phyloP scores from a whole-genome alignment of 176 grass and related monocot species.

The Triticum dicoccoides region DNA sequence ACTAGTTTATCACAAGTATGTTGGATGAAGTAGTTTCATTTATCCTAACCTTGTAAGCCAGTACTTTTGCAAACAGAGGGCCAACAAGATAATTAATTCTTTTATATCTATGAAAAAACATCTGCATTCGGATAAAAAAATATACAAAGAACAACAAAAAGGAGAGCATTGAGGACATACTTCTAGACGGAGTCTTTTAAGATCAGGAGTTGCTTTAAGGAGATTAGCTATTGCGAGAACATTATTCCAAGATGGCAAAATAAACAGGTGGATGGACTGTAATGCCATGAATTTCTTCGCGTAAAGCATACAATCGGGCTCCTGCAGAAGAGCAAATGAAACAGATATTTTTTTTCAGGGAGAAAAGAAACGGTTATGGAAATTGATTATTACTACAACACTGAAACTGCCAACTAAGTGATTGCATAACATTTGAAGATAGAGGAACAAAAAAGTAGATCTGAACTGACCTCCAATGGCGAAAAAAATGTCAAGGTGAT shows the following conservation, averaged over 20 bases:
- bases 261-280: background rate
- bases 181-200: background rate
- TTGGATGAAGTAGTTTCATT: background rate
- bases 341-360: too few relatives aligned
- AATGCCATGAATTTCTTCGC: background rate
- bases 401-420: background rate
- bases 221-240: background rate
- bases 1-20: background rate
- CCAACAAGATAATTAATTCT: background rate
- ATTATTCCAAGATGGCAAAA: slow-evolving; percentile 23
- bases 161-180: background rate
- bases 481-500: background rate
- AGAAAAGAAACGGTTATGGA: background rate
- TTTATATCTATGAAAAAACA: background rate
- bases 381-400: background rate
- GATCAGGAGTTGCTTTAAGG: background rate
- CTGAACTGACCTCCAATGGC: background rate
- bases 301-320: background rate
- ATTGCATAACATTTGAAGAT: background rate
- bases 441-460: background rate
- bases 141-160: background rate
- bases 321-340: slow-evolving; percentile 1
- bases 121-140: too few relatives aligned
- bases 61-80: background rate
- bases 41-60: background rate